These are phyloP conservation scores for Rhodamnia rubescens DNA, from an alignment of 345 rosid genomes.

Conservation along the genomic window DNA sequence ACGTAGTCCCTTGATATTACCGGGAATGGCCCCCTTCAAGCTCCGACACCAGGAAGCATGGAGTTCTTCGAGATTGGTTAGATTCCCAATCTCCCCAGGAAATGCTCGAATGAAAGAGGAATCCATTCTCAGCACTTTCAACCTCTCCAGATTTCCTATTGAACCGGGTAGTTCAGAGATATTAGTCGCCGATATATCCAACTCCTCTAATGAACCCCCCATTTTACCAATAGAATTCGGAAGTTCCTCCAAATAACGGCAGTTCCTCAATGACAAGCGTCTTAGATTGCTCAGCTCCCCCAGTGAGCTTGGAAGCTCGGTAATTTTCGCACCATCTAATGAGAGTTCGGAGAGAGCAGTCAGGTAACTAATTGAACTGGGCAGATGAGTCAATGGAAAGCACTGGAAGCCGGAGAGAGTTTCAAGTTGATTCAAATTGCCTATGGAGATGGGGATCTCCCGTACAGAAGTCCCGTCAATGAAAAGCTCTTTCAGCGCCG, in stretches of 20 bases:
- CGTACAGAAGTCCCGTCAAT: background rate
- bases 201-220: background rate
- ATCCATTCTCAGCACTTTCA: background rate
- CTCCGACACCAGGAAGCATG: background rate
- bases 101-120: background rate
- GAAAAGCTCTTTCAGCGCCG: background rate
- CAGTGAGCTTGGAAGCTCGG: background rate
- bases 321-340: background rate
- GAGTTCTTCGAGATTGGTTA: background rate
- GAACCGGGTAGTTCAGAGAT: background rate
- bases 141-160: background rate
- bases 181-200: background rate
- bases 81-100: background rate
- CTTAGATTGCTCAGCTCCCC: background rate
- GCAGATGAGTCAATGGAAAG: background rate
- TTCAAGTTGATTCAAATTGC: background rate
- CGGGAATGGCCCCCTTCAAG: background rate
- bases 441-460: background rate
- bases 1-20: background rate
- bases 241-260: background rate
- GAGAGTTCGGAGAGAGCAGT: background rate
- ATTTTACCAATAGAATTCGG: background rate
- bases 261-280: background rate
- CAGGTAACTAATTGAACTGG: background rate
- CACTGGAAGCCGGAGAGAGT: background rate